Evolutionary conservation across 176 grass and related monocot species (phyloP).

Genomic region (Carex littledalei): DNA sequence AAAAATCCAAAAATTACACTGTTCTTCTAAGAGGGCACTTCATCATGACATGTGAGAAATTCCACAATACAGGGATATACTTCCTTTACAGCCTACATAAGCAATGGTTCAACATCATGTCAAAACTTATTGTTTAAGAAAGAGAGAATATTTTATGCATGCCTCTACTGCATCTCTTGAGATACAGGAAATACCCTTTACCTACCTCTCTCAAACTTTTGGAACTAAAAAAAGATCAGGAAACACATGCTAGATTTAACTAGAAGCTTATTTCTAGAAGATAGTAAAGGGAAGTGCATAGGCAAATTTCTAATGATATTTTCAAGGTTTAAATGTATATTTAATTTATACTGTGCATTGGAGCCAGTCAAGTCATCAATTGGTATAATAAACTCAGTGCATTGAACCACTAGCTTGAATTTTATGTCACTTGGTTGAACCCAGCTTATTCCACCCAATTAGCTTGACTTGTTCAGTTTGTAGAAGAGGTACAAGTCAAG

Average conservation of each 20-base stretch:
- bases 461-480: neutral
- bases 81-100: constrained; percentile 77
- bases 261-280: neutral
- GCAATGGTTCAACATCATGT: constrained; percentile 5
- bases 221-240: neutral
- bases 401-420: neutral
- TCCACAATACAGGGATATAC: constrained; percentile 87
- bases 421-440: neutral
- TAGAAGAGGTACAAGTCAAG: constrained; percentile 1
- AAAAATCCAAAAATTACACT: neutral
- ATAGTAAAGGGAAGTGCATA: neutral
- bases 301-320: neutral
- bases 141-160: neutral
- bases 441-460: neutral
- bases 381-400: neutral
- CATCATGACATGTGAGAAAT: constrained; percentile 82
- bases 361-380: neutral
- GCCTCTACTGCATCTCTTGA: neutral
- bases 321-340: neutral
- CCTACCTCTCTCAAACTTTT: neutral
- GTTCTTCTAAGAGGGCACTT: constrained; percentile 32
- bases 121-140: neutral
- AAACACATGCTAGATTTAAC: neutral
- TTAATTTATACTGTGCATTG: neutral
- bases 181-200: neutral